These are phyloP conservation scores for Diddensiella caesifluorescens DNA, from an alignment of 805 yeast species.

Conservation along the genomic window DNA sequence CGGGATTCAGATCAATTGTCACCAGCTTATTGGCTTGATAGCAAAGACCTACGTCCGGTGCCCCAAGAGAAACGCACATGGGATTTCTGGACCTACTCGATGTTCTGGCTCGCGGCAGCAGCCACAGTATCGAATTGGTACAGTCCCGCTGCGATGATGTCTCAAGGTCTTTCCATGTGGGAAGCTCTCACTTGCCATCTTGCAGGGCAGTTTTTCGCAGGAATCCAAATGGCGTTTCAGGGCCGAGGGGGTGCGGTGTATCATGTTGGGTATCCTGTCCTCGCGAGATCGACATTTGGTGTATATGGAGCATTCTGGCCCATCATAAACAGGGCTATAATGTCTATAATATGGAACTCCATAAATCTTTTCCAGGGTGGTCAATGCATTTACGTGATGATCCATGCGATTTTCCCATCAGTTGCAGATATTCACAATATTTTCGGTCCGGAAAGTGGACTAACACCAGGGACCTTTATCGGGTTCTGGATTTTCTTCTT, in stretches of 20 bases:
- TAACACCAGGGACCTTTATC: constrained; percentile 15
- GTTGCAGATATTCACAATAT: constrained; percentile 12
- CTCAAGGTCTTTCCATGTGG: constrained; percentile 12
- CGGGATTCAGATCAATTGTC: too few relatives aligned
- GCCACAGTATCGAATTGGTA: constrained; percentile 17
- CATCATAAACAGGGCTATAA: constrained; percentile 11
- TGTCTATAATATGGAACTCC: constrained; percentile 18
- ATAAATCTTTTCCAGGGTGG: constrained; percentile 16
- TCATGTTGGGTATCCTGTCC: constrained; percentile 18
- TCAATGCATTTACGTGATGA: constrained; percentile 17
- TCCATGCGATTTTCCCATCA: constrained; percentile 14
- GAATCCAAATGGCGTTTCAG: constrained; percentile 12
- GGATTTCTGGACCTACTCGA: constrained; percentile 13
- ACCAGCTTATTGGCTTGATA: constrained; percentile 13
- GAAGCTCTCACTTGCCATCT: constrained; percentile 17
- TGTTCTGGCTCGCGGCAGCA: constrained; percentile 17
- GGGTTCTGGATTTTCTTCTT: constrained; percentile 14
- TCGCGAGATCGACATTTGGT: constrained; percentile 17
- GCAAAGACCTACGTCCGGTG: constrained; percentile 13
- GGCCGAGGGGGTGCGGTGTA: constrained; percentile 19
- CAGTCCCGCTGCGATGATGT: constrained; percentile 11
- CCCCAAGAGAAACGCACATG: constrained; percentile 11
- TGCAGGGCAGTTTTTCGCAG: constrained; percentile 15
- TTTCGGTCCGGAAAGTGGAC: constrained; percentile 7
- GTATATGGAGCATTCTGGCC: constrained; percentile 17